phyloP scores from a whole-genome alignment of 2,329 filamentous ascomycete genomes.

The Fusarium abutilonis region DNA sequence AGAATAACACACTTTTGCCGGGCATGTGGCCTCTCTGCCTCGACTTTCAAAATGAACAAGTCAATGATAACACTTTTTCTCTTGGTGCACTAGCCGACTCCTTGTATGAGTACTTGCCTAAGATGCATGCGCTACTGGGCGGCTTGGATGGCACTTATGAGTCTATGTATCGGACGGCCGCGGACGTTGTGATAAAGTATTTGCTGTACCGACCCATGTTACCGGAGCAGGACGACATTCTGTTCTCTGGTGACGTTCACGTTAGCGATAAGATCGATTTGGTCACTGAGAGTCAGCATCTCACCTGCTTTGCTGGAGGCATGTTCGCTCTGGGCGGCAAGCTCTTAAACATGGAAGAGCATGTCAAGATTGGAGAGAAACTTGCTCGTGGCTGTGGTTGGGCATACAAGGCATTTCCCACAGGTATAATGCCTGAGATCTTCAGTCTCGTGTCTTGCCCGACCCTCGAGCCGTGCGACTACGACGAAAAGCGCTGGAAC shows the following conservation, averaged over 20 bases:
- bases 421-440: slow-evolving; percentile 68
- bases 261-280: slow-evolving; percentile 40
- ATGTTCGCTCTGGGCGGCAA: slow-evolving; percentile 72
- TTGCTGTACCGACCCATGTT: slow-evolving; percentile 77
- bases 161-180: slow-evolving; percentile 70
- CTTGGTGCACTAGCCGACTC: slow-evolving; percentile 66
- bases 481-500: slow-evolving; percentile 46
- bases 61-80: slow-evolving; percentile 56
- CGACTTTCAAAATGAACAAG: slow-evolving; percentile 66
- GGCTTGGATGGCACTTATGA: slow-evolving; percentile 69
- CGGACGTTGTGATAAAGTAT: slow-evolving; percentile 67
- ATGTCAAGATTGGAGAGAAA: slow-evolving; percentile 59
- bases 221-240: slow-evolving; percentile 67
- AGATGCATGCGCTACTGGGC: slow-evolving; percentile 72
- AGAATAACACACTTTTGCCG: slow-evolving; percentile 74
- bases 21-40: slow-evolving; percentile 79
- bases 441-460: slow-evolving; percentile 59
- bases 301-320: slow-evolving; percentile 74
- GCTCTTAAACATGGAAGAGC: slow-evolving; percentile 62
- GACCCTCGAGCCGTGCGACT: slow-evolving; percentile 47
- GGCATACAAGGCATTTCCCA: slow-evolving; percentile 63
- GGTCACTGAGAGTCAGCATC: slow-evolving; percentile 58
- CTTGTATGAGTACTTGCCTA: slow-evolving; percentile 69
- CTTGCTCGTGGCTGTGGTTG: slow-evolving; percentile 65
- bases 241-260: slow-evolving; percentile 53